Percentiles rank a stretch among this genome's conserved stretches.
Conservation (phyloP, 2,329 filamentous ascomycete genomes). For the Ciborinia camelliae region DNA sequence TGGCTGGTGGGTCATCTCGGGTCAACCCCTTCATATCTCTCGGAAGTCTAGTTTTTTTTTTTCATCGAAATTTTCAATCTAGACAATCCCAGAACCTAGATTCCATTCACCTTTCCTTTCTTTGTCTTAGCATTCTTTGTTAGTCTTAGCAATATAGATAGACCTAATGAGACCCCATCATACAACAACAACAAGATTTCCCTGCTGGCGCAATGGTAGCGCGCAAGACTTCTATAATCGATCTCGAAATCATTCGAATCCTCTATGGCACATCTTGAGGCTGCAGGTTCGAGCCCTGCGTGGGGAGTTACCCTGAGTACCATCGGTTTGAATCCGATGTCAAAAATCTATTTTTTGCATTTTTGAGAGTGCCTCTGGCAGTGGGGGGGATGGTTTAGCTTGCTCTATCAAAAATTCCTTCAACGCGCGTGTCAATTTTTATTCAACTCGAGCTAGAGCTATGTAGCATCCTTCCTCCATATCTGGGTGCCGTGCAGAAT, state of each 20-base stretch:
- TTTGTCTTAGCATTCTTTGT: rapidly evolving
- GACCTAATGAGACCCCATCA: rapidly evolving
- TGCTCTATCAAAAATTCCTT: not conserved
- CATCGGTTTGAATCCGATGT: not conserved
- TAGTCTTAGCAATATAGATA: not conserved
- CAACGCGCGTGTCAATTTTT: not conserved
- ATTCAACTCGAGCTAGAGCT: not conserved
- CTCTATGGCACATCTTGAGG: slow-evolving; percentile 12
- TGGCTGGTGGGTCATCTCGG: not conserved
- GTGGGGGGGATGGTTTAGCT: not conserved
- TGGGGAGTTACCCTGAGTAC: slow-evolving; percentile 4
- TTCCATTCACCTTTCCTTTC: not conserved
- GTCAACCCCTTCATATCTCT: slow-evolving; percentile 13
- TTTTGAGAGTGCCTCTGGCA: not conserved
- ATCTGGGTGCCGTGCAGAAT: too few relatives aligned
- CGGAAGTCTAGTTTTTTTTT: slow-evolving; percentile 1
- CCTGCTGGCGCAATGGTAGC: slow-evolving; percentile 17
- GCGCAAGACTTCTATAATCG: slow-evolving; percentile 4
- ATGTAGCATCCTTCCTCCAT: too few relatives aligned
- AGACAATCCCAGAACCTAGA: not conserved
- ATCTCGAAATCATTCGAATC: too few relatives aligned
- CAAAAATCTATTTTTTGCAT: rapidly evolving
- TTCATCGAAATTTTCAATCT: not conserved
- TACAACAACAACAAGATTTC: not conserved
- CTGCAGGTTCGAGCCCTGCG: not conserved